Evolutionary conservation across 2,329 filamentous ascomycete species (phyloP), one percentile per base, ranked within the genome.

Genomic region (Phialemoniopsis sp.): DNA sequence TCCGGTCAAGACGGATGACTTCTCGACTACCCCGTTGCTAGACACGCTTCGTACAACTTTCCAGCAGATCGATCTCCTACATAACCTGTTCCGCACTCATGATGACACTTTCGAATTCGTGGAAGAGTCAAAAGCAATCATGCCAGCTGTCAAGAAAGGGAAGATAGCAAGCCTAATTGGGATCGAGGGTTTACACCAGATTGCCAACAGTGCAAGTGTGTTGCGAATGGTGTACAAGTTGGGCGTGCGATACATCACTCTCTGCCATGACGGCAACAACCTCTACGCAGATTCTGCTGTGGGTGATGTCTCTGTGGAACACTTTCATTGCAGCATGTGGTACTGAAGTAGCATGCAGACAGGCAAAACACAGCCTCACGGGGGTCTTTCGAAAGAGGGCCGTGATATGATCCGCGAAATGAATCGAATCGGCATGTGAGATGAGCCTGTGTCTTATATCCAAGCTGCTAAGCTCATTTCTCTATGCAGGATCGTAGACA

Each of bases 341-440:
- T 6, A 26, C 21, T 26, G 21, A n/a, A n/a, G 21, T 10, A 26
- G 10, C 21, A 26, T 26, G 6, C 10, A 26, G 21, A 26, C 21
- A 26, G 6, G 6, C 6, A 6, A 10, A 26, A 26, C 21, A 6
- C 17, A 28, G n/a, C 0, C 77, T 78, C n/a, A 32, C 15, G 5
- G 15, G 32, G 36, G 36, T 15, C 29, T 38, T 13, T 38, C 43
- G 36, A 55, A 64, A 2, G 71, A 67, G 2, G 82, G 82, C 1
- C 67, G 68, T 37, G 56, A 67, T 3, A 58, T 86, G 2, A 69
- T 87, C 18, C 64, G 63, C 10, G 83, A 87, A 54, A 86, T 87
- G 82, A 87, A 87, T 50, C 68, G 83, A 3, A 59, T 87, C 1
- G 83, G 82, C 1, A 85, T 87, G 78, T 29, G 17, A 30, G 21